Percentiles rank a stretch among this genome's conserved stretches.
phyloP scores from a whole-genome alignment of 1,284 basidiomycete genomes.

The Heterobasidion occidentale region DNA sequence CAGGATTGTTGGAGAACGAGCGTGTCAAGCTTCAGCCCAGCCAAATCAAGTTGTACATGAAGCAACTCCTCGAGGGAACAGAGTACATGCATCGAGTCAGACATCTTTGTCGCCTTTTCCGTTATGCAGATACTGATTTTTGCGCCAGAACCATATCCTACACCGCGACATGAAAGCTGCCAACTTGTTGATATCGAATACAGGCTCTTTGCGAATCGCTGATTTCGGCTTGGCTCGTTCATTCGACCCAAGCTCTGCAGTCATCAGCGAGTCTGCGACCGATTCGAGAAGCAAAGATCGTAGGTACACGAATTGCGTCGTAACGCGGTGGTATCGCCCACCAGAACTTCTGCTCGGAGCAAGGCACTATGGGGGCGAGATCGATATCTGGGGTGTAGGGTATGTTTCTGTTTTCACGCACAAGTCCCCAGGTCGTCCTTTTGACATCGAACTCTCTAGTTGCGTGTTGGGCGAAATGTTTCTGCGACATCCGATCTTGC shows the following conservation, averaged over 20 bases:
- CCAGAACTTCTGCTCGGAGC: slow-evolving; percentile 92
- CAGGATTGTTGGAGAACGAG: slow-evolving; percentile 88
- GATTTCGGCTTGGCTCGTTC: slow-evolving; percentile 95
- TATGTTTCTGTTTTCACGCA: slow-evolving; percentile 28
- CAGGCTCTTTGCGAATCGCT: slow-evolving; percentile 80
- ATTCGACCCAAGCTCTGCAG: slow-evolving; percentile 45
- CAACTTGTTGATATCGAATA: slow-evolving; percentile 90
- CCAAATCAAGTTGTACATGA: slow-evolving; percentile 94
- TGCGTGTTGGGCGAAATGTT: slow-evolving; percentile 98
- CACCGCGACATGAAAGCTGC: slow-evolving; percentile 99
- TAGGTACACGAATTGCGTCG: slow-evolving; percentile 95
- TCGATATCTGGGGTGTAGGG: slow-evolving; percentile 99
- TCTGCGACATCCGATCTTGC: slow-evolving; percentile 78
- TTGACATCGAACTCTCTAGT: slow-evolving; percentile 26
- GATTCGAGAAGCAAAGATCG: slow-evolving; percentile 45
- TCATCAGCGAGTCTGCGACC: slow-evolving; percentile 26
- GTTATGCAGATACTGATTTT: slow-evolving; percentile 6
- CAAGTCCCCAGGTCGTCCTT: slow-evolving; percentile 7
- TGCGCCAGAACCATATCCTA: slow-evolving; percentile 79
- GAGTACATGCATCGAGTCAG: slow-evolving; percentile 89
- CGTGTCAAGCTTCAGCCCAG: slow-evolving; percentile 74
- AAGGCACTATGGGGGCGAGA: slow-evolving; percentile 84
- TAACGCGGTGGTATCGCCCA: slow-evolving; percentile 98
- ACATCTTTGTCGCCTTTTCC: slow-evolving; percentile 6
- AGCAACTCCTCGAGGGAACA: slow-evolving; percentile 90